Evolutionary conservation across 2,329 filamentous ascomycete species (phyloP).

Genomic region (Neurospora crassa): DNA sequence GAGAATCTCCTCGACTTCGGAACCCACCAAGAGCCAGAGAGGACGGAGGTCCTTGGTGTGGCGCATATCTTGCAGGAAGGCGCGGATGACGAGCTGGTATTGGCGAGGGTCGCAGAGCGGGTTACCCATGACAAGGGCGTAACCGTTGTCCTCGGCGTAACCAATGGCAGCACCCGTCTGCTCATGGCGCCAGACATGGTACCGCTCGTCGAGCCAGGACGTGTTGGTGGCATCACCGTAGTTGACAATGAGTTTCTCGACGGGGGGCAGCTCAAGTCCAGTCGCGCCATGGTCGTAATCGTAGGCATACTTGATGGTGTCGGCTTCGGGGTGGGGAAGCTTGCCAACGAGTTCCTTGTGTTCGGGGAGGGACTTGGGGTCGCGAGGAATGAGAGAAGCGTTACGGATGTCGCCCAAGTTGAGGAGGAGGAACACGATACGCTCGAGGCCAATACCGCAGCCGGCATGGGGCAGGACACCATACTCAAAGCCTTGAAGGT

Average conservation of each 20-base stretch:
- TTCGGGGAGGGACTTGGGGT: constrained; percentile 76
- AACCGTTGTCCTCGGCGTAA: constrained; percentile 59
- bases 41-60: constrained; percentile 51
- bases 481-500: constrained; percentile 79
- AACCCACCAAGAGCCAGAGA: constrained; percentile 81
- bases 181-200: constrained; percentile 76
- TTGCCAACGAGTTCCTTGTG: constrained; percentile 38
- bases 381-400: constrained; percentile 77
- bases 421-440: constrained; percentile 76
- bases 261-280: constrained; percentile 52
- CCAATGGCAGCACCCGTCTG: constrained; percentile 74
- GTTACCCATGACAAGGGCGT: constrained; percentile 67
- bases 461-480: constrained; percentile 84
- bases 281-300: constrained; percentile 22
- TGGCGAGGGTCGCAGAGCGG: constrained; percentile 76
- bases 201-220: constrained; percentile 84
- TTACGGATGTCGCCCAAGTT: constrained; percentile 84
- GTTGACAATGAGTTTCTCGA: constrained; percentile 87
- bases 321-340: constrained; percentile 80
- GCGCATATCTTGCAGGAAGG: constrained; percentile 63
- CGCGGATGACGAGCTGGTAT: constrained; percentile 61
- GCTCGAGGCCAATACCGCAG: constrained; percentile 82
- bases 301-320: constrained; percentile 59
- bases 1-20: constrained; percentile 69
- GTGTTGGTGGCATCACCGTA: constrained; percentile 93